Evolutionary conservation across 192 early-diverging fungal species (phyloP), one percentile per base, ranked within the genome.

Genomic region (Coemansia sp.): DNA sequence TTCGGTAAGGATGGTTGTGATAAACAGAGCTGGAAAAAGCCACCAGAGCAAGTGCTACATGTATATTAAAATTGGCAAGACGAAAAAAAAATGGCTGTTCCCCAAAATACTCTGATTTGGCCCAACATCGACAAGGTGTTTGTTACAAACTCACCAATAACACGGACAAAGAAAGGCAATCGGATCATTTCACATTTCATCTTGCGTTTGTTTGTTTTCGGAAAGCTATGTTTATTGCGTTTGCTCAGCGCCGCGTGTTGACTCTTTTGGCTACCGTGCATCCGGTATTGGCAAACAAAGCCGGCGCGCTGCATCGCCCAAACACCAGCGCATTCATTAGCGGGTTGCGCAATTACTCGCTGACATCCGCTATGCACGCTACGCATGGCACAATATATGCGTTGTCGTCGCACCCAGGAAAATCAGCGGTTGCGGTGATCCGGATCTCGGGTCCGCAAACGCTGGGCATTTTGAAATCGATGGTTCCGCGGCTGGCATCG

Each of bases 391-490:
- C 91, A 3, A 90, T 93, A 42, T 91, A 83, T 82, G 91, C 91
- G 0, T 72, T 91, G 10, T 89, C 90, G 8, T 85, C 89, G 8
- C 85, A 83, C 9, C 87, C 87, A 19, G 90, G 91, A 20, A 91
- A 90, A 63, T 87, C 91, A 1, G 91, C 90, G 0, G 84, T 93
- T 14, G 91, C 89, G n/a, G 84, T 93, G 20, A 73, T 93, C 15
- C 83, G 91, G n/a, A 65, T 90, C 32, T 90, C 90, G 4, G 90
- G 91, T 0, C 69, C 83, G 0, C 73, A 75, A 9, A 85, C 89
- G 0, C 62, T 29, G 50, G 41, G 83, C 41, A 85, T 84, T 85
- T 50, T 70, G 36, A 53, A 50, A 9, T n/a, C 36, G 23, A 64
- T 76, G 66, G 29, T 74, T 19, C 36, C 64, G 1, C 55, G 19